Base-by-base conservation (phyloP, 768 basidiomycete species). In the Leucosporidium scottii region DNA sequence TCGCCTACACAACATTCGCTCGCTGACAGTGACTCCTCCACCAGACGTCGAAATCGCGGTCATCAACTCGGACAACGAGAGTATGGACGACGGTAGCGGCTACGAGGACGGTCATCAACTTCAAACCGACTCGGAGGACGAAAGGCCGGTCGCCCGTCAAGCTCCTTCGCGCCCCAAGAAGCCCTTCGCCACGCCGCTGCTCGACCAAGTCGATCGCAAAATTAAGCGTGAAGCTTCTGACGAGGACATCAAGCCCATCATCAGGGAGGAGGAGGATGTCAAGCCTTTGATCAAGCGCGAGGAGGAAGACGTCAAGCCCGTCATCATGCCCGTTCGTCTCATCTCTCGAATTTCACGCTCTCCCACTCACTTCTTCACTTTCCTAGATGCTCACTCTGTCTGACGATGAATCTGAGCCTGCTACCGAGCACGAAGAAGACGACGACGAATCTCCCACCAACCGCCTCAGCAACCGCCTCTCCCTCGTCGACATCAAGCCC, bases 1-100 rank as follows among this genome's bases (percentile, higher is more conserved):
- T 36, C 28, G 12, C 23, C 13, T 23, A 36, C 18, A 0, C 6
- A 4, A 0, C 6, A 1, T 0, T 57, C 34, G 44, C 27, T 51
- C 17, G 20, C 47, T 25, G 20, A 23, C 28, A 2, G 12, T 31
- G 3, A 7, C 25, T 1, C 5, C 6, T 23, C 39, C 17, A 21
- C 17, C 59, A 71, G 70, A 62, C 47, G 50, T 67, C 63, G 23
- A 55, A 8, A 54, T 71, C 50, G 51, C 47, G 4, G 60, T 71
- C 28, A n/a, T 65, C 21, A 23, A 30, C 55, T 13, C 12, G 30
- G 55, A 56, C 31, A 21, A 31, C 30, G 55, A 56, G 4, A 31
- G 31, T 15, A 21, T 31, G 15, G 25, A 34, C 3, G 44, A 28
- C 39, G 62, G 34, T 5, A 39, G 47, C 54, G 50, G 59, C 27